Base-by-base conservation (phyloP, 192 early-diverging fungal genomes). In the Rhizophlyctis rosea region DNA sequence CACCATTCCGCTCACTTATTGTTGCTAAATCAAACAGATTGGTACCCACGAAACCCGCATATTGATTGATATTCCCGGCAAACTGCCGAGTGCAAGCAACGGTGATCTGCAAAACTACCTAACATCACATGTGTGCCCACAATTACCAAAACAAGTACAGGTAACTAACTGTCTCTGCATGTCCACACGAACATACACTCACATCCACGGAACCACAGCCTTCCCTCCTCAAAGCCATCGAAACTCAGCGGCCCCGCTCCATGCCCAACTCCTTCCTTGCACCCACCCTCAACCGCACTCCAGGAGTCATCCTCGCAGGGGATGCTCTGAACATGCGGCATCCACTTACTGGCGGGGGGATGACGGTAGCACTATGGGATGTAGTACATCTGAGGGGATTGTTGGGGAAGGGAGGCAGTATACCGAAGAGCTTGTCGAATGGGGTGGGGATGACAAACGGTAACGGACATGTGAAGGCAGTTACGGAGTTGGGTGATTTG, bases 251-350 rank as follows among this genome's bases (percentile, higher is more conserved):
- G 11, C 64, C 93, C 34, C 79, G 95, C 36, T 89, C 86, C 24
- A 97, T 98, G 85, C 92, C 91, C 35, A 94, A 91, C 80, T 84
- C 81, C 29, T 94, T 85, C 68, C 67, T 98, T n/a, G 92, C 94
- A 13, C 88, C 95, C 2, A 83, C 88, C 0, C 69, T 70, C n/a
- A 91, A 94, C 68, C 64, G 66, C n/a, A 61, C 73, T 5, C 67
- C 77, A 31, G 96, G 96, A 3, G 72, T 94, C 4, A 79, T 97
- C 44, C 68, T 95, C 14, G 70, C 97, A 23, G 96, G 96, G 49
- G 96, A 99, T 78, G 92, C 96, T 1, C 87, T 92, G 73, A 99
- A 99, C 66, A 94, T 97, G 80, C 83, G 95, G 32, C 94, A 97
- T 61, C 93, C 93, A 18, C 76, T 99, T 54, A 97, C 93, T 0